Percentiles rank a stretch among this genome's conserved stretches.
Conservation (phyloP, 257 asterid species). For the Pogostemon cablin region DNA sequence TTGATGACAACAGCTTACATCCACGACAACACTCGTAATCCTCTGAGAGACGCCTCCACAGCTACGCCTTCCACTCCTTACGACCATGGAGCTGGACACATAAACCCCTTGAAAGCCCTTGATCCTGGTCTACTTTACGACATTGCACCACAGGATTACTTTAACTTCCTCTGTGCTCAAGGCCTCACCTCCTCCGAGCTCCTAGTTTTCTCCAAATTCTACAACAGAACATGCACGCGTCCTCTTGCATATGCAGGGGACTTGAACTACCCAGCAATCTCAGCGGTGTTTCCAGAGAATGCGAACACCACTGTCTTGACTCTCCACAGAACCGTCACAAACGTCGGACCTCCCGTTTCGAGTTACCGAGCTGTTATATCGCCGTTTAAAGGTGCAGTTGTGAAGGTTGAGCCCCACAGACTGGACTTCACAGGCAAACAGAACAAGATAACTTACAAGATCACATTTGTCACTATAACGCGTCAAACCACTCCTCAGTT, state of each 20-base stretch:
- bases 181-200: slow-evolving; percentile 62
- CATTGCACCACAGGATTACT: slow-evolving; percentile 74
- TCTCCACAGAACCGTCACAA: slow-evolving; percentile 69
- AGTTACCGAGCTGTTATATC: slow-evolving; percentile 64
- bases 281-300: slow-evolving; percentile 61
- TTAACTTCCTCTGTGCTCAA: slow-evolving; percentile 76
- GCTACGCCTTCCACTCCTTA: slow-evolving; percentile 58
- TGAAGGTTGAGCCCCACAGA: slow-evolving; percentile 63
- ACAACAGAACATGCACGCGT: slow-evolving; percentile 56
- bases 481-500: slow-evolving; percentile 62
- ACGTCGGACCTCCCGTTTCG: slow-evolving; percentile 69
- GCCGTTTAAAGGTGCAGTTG: slow-evolving; percentile 60
- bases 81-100: slow-evolving; percentile 94
- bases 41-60: slow-evolving; percentile 66
- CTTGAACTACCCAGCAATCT: slow-evolving; percentile 84
- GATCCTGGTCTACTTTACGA: slow-evolving; percentile 85
- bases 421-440: slow-evolving; percentile 50
- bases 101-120: slow-evolving; percentile 69
- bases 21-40: slow-evolving; percentile 61
- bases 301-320: slow-evolving; percentile 40
- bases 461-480: slow-evolving; percentile 48
- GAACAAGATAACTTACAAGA: slow-evolving; percentile 60
- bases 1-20: slow-evolving; percentile 87
- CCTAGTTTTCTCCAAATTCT: slow-evolving; percentile 58
- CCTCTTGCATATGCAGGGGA: slow-evolving; percentile 52